Evolutionary conservation across 345 rosid species (phyloP), one percentile per base, ranked within the genome.

Genomic region (Orychophragmus violaceus): DNA sequence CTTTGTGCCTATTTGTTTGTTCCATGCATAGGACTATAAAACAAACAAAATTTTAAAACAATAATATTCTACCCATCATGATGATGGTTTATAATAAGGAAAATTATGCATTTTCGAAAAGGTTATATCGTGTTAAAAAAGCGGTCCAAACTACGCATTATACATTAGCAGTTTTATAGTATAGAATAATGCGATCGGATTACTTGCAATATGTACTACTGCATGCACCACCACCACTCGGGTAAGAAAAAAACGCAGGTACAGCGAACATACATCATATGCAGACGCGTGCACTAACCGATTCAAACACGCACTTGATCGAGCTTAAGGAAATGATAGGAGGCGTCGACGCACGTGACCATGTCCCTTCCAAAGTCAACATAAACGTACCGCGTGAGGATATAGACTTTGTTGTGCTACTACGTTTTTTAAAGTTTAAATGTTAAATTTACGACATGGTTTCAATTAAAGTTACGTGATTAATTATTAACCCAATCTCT

Each of bases 331-430:
- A 21, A 48, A 22, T 6, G 35, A 64, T 14, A 35, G 32, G 58
- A 35, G 54, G 36, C 28, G 68, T 70, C 66, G 73, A 62, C 64
- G 35, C 65, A 64, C 70, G 59, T 72, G 75, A 64, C 59, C 59
- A 36, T 64, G 71, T 72, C 70, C 5, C 66, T 57, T 49, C 21
- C 14, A 57, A 28, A 64, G 76, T 72, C 76, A 72, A 56, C 60
- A 58, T 57, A 57, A 72, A 72, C 54, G 71, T 57, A 46, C 76
- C 76, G 71, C 71, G 70, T 64, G 57, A 71, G 41, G 49, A 18
- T 17, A 32, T 22, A 24, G 64, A 63, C 64, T 44, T 59, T 23
- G 56, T 19, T 36, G 41, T 45, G 57, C 57, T 36, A 46, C 64
- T 48, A 36, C 65, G 45, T 46, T 72, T 56, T 2, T 5, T 0